Percentiles rank a stretch among this genome's conserved stretches.
Conservation (phyloP, 2,329 filamentous ascomycete species). For the Aspergillus ruber region DNA sequence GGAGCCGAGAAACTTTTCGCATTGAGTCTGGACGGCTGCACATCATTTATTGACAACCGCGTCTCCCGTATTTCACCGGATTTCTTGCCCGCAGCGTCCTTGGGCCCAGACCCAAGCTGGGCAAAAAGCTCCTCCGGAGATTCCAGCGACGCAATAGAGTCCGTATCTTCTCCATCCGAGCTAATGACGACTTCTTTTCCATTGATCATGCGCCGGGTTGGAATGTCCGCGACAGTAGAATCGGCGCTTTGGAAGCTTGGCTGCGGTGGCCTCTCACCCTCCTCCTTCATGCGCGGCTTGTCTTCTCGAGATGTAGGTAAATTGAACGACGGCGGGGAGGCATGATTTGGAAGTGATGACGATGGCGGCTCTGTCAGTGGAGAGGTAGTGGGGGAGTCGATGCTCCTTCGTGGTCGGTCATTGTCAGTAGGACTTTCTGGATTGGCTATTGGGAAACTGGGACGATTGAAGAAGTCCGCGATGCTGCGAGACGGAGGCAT, state of each 20-base stretch:
- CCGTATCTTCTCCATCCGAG: slow-evolving; percentile 65
- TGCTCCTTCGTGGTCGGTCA: neutral
- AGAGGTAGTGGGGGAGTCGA: slow-evolving; percentile 18
- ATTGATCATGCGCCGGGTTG: slow-evolving; percentile 51
- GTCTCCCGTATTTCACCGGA: slow-evolving; percentile 4
- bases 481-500: slow-evolving; percentile 31
- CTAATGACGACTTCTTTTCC: slow-evolving; percentile 52
- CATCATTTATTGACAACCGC: slow-evolving; percentile 13
- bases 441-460: slow-evolving; percentile 10
- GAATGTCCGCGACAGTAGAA: slow-evolving; percentile 7
- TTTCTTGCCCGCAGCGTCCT: slow-evolving; percentile 6
- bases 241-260: slow-evolving; percentile 15
- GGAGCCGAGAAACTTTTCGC: slow-evolving; percentile 16
- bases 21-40: slow-evolving; percentile 9
- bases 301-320: neutral
- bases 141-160: slow-evolving; percentile 51
- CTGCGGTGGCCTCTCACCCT: neutral
- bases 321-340: slow-evolving; percentile 7
- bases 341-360: slow-evolving; percentile 10
- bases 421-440: slow-evolving; percentile 1
- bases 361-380: slow-evolving; percentile 20
- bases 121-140: slow-evolving; percentile 49
- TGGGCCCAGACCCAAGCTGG: slow-evolving; percentile 11
- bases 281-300: neutral
- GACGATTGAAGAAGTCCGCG: slow-evolving; percentile 44